phyloP scores from a whole-genome alignment of 192 early-diverging fungal species.

The Rhizophagus prolifer region DNA sequence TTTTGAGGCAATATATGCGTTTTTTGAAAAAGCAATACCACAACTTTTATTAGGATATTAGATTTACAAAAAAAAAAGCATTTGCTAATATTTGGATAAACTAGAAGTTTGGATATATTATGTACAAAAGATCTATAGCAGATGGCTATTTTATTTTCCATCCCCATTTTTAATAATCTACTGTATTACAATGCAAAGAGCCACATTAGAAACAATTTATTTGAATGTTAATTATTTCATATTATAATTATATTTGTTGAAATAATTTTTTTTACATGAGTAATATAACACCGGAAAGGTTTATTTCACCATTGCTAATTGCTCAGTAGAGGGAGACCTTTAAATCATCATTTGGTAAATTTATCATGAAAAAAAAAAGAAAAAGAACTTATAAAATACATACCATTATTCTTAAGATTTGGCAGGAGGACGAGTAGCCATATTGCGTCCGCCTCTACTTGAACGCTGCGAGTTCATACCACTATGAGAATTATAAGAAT shows the following conservation, averaged over 20 bases:
- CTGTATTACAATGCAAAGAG: background rate
- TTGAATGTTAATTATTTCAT: too few species aligned
- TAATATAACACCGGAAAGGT: background rate
- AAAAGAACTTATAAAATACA: background rate
- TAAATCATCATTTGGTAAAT: background rate
- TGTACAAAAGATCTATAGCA: too few species aligned
- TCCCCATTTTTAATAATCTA: background rate
- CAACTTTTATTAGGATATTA: too few species aligned
- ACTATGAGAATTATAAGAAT: background rate
- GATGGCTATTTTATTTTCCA: too few species aligned
- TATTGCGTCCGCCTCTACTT: background rate
- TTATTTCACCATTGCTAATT: background rate
- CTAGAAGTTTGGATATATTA: too few species aligned
- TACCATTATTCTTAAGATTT: constrained; percentile 14
- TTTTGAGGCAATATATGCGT: too few species aligned
- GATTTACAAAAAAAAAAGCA: too few species aligned
- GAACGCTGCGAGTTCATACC: constrained; percentile 9
- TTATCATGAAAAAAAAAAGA: background rate
- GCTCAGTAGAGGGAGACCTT: constrained; percentile 1
- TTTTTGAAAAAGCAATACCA: too few species aligned
- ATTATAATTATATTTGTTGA: too few species aligned
- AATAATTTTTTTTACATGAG: background rate
- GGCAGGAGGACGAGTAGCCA: background rate
- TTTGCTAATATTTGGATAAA: too few species aligned
- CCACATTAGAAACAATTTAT: too few species aligned